Evolutionary conservation across 371 early-diverging fungal species (phyloP), one percentile per base, ranked within the genome.

Genomic region (Mortierella sp.): DNA sequence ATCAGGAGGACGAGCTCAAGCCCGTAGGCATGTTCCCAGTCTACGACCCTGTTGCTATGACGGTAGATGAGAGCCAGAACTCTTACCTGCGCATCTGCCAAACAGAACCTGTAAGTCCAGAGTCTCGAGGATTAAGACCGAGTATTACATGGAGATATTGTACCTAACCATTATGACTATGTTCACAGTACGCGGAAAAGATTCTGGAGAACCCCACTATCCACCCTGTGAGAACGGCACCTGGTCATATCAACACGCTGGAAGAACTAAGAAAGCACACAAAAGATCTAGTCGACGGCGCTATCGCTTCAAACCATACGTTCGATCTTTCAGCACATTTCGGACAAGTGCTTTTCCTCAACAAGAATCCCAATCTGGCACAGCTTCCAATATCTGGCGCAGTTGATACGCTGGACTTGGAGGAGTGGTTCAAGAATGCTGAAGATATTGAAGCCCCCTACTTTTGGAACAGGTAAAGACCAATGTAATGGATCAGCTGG

Each of bases 11-110:
- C 28, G 58, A 64, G 7, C n/a, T 60, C 19, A 59, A 44, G n/a
- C 58, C 58, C 14, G 24, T 73, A 10, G 73, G 67, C 9, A 67
- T 73, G 73, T 47, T 67, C 52, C 73, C 73, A 10, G 67, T 73
- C 2, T 67, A 31, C n/a, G 73, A 73, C n/a, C 59, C 73, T 1
- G 51, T 50, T 10, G 54, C 55, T 8, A 73, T 73, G 67, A 45
- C 63, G 16, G 21, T 43, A 21, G 60, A 63, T 28, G 67, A 67
- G 43, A 62, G 43, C 44, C 43, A 63, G 40, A 66, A 54, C 21
- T 62, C 73, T 1, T 67, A 43, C 54, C 54, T 67, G 19, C 67
- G 73, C 10, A 37, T 73, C 37, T 39, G 67, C 25, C 67, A 62
- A 24, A 57, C 56, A 19, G 63, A 31, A 1, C 51, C 63, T 14